Conservation (phyloP, 306 rosid genomes). For the Rosa multiflora region DNA sequence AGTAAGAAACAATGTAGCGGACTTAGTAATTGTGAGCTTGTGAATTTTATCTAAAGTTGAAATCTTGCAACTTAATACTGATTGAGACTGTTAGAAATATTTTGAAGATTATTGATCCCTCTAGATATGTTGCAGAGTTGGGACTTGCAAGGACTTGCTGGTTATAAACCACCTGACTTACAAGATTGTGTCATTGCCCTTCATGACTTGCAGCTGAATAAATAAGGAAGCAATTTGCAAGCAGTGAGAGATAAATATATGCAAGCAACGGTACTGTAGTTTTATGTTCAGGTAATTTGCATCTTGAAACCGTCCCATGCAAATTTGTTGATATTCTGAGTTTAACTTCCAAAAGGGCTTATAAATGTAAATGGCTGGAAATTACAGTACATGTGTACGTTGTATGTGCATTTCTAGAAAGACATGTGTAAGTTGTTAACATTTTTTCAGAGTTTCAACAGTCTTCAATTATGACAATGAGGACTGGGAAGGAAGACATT, state of each 20-base stretch:
- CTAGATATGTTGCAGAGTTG: slow-evolving; percentile 26
- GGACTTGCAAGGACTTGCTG: slow-evolving; percentile 29
- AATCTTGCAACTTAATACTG: neutral
- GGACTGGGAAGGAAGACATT: too few species aligned
- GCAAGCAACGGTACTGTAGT: slow-evolving; percentile 32
- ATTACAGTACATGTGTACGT: neutral
- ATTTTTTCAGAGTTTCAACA: too few species aligned
- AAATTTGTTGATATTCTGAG: neutral
- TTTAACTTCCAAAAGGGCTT: neutral
- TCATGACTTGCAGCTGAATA: slow-evolving; percentile 39
- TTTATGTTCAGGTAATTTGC: neutral
- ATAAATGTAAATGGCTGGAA: neutral
- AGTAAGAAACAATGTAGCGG: slow-evolving; percentile 36
- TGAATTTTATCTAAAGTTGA: neutral
- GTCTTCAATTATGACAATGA: too few species aligned
- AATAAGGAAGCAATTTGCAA: slow-evolving; percentile 27
- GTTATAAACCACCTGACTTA: slow-evolving; percentile 36
- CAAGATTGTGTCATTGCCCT: slow-evolving; percentile 42
- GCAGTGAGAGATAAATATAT: slow-evolving; percentile 40
- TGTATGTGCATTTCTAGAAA: neutral
- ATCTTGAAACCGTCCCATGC: neutral
- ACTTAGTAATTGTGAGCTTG: too few species aligned
- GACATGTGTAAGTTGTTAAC: neutral
- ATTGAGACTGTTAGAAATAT: neutral
- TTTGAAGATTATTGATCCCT: neutral